Evolutionary conservation across 106 monocot genomes (phyloP).

Genomic region (Amphibolis antarctica): DNA sequence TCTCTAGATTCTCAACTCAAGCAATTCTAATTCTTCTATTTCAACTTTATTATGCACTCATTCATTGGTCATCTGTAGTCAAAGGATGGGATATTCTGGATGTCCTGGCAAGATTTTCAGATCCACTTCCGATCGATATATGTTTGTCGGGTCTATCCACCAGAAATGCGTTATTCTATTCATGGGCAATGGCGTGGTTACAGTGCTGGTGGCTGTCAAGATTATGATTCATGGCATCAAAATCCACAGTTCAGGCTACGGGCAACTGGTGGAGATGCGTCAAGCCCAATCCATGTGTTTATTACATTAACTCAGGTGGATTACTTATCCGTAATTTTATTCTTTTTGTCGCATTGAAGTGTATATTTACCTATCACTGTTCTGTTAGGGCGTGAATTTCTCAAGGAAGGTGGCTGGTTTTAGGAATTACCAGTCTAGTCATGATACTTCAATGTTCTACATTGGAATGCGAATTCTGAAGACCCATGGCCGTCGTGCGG

Average conservation of each 20-base stretch:
- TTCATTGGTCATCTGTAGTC: conserved; percentile 26
- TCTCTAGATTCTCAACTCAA: no score
- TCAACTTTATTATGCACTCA: not conserved
- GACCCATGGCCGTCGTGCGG: conserved; percentile 80
- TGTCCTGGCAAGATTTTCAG: conserved; percentile 99
- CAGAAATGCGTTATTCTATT: conserved; percentile 86
- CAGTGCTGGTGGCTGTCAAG: conserved; percentile 96
- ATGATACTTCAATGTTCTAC: conserved; percentile 85
- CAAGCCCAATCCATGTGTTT: conserved; percentile 78
- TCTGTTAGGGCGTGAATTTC: conserved; percentile 75
- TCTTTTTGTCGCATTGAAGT: no score
- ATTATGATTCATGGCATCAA: conserved; percentile 98
- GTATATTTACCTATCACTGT: not conserved
- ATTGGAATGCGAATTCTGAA: conserved; percentile 98
- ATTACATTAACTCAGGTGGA: conserved; percentile 93
- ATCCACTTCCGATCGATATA: conserved; percentile 97
- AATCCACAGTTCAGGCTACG: conserved; percentile 84
- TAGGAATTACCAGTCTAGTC: conserved; percentile 84
- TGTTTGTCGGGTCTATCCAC: conserved; percentile 90
- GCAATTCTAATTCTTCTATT: not conserved
- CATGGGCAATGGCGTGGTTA: conserved; percentile 97
- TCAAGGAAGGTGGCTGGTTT: conserved; percentile 71
- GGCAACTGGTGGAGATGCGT: conserved; percentile 60
- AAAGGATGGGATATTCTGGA: conserved; percentile 99
- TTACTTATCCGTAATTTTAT: no score